Conservation (phyloP, 305 asterid genomes). For the Withania somnifera region DNA sequence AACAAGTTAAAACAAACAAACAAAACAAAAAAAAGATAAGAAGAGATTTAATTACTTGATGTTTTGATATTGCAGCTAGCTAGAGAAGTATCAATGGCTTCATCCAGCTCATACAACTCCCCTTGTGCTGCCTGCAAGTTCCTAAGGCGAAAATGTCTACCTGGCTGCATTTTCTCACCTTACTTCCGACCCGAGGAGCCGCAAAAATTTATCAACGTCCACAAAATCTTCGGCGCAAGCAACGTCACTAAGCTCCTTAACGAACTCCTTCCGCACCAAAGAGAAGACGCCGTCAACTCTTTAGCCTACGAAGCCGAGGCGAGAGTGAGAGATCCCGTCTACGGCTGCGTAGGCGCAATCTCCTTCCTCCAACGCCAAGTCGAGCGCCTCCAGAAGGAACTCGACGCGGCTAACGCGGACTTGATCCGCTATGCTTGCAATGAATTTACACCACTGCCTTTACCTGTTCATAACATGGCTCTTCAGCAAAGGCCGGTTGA, state of each 20-base stretch:
- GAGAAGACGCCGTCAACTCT: constrained; percentile 74
- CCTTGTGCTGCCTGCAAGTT: constrained; percentile 96
- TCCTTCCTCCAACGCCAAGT: constrained; percentile 69
- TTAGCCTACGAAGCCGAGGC: constrained; percentile 89
- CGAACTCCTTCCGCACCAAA: constrained; percentile 68
- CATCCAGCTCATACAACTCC: constrained; percentile 66
- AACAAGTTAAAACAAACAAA: too few relatives aligned
- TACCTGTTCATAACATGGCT: constrained; percentile 1
- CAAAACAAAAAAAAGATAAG: not conserved
- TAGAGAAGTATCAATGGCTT: constrained; percentile 49
- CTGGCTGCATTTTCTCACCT: constrained; percentile 64
- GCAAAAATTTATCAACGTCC: constrained; percentile 66
- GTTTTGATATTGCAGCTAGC: not conserved
- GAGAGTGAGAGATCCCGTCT: constrained; percentile 69
- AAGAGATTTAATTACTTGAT: not conserved
- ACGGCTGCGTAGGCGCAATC: constrained; percentile 80
- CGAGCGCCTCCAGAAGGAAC: constrained; percentile 71
- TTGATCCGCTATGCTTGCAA: constrained; percentile 40
- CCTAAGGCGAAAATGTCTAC: constrained; percentile 63
- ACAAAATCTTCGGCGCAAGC: constrained; percentile 80
- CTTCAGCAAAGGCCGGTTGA: constrained; percentile 17
- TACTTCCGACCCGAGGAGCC: constrained; percentile 83
- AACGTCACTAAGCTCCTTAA: constrained; percentile 70
- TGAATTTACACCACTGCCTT: constrained; percentile 12
- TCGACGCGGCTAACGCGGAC: constrained; percentile 58